Percentiles rank a stretch among this genome's conserved stretches.
Conservation (phyloP, 2,329 filamentous ascomycete genomes). For the Talaromyces sp. region DNA sequence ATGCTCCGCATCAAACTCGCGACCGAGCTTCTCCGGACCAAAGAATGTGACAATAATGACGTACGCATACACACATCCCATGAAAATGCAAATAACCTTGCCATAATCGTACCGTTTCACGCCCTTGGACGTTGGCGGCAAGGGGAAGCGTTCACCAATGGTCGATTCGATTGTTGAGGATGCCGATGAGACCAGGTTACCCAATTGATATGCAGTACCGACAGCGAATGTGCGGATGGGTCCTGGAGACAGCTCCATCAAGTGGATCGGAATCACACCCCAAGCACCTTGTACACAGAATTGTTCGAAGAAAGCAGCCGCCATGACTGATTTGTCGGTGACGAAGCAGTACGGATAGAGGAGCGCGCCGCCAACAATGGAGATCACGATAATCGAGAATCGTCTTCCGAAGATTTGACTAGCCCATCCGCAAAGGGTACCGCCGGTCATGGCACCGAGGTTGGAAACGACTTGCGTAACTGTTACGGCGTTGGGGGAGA, state of each 20-base stretch:
- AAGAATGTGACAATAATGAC: slow-evolving; percentile 48
- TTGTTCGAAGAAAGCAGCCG: slow-evolving; percentile 77
- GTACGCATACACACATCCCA: slow-evolving; percentile 72
- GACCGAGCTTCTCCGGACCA: slow-evolving; percentile 46
- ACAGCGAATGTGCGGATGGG: slow-evolving; percentile 59
- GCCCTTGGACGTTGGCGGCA: slow-evolving; percentile 51
- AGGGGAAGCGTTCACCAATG: slow-evolving; percentile 68
- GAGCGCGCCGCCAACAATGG: slow-evolving; percentile 64
- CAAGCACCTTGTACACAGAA: slow-evolving; percentile 74
- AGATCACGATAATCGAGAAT: slow-evolving; percentile 62
- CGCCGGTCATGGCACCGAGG: slow-evolving; percentile 64
- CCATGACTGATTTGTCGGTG: slow-evolving; percentile 59
- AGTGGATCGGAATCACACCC: slow-evolving; percentile 66
- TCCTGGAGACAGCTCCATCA: slow-evolving; percentile 60
- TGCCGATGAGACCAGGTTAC: slow-evolving; percentile 8
- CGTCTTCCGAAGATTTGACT: slow-evolving; percentile 66
- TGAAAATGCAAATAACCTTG: slow-evolving; percentile 83
- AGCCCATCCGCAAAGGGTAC: slow-evolving; percentile 60
- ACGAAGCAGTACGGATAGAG: slow-evolving; percentile 80
- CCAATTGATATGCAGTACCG: slow-evolving; percentile 54
- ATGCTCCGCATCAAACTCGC: slow-evolving; percentile 44
- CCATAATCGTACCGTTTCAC: slow-evolving; percentile 65
- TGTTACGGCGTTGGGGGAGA: slow-evolving; percentile 55
- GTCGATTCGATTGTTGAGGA: slow-evolving; percentile 67
- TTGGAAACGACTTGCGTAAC: slow-evolving; percentile 69